These are phyloP conservation scores for Lentinula lateritia DNA, from an alignment of 768 basidiomycete genomes.

Conservation along the genomic window DNA sequence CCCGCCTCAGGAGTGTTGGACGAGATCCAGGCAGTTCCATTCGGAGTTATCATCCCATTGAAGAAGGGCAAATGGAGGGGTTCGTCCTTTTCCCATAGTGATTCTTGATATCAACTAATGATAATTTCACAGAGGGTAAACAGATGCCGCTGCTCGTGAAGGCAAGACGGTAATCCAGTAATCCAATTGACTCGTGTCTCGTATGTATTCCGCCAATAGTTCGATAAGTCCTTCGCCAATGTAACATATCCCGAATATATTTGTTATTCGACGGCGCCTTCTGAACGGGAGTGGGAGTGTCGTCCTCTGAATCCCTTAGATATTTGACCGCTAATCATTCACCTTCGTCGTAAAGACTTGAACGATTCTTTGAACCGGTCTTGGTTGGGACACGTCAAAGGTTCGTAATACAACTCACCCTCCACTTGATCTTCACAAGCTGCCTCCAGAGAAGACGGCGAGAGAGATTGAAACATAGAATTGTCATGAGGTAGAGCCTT, in stretches of 20 bases:
- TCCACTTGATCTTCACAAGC: not conserved
- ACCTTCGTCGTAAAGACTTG: constrained; percentile 15
- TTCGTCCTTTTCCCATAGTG: not conserved
- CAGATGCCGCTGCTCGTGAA: not conserved
- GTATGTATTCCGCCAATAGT: no score
- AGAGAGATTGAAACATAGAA: not conserved
- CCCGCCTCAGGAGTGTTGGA: constrained; percentile 2
- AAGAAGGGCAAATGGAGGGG: not conserved
- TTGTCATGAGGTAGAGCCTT: not conserved
- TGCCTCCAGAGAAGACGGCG: not conserved
- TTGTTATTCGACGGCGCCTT: no score
- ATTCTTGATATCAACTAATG: no score
- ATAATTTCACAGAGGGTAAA: not conserved
- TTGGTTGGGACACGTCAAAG: no score
- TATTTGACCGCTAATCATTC: not conserved
- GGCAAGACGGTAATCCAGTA: not conserved
- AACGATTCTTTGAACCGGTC: constrained; percentile 1
- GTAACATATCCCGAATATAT: no score
- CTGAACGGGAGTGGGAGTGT: no score
- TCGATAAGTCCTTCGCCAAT: no score
- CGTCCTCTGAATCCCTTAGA: no score
- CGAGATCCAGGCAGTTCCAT: not conserved
- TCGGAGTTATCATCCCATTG: not conserved
- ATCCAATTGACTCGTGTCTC: not conserved
- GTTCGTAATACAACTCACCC: no score